Evolutionary conservation across 2,329 filamentous ascomycete genomes (phyloP).

Genomic region (Juglanconis juglandina): DNA sequence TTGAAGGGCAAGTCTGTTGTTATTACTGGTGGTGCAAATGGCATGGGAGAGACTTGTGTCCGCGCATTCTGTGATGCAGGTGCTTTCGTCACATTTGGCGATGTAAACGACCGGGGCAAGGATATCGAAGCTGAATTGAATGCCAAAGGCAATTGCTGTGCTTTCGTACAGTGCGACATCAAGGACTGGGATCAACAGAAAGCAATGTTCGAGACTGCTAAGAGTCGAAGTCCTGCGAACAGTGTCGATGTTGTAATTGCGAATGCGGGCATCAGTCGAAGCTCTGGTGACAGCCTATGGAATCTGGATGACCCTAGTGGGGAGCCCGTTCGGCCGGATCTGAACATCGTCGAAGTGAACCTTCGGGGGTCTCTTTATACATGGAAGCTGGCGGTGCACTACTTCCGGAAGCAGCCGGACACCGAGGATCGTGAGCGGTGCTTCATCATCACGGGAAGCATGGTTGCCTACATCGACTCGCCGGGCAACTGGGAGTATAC

Average conservation of each 20-base stretch:
- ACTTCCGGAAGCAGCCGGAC: conserved; percentile 40
- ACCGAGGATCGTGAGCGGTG: conserved; percentile 39
- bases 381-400: conserved; percentile 43
- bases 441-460: conserved; percentile 46
- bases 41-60: conserved; percentile 36
- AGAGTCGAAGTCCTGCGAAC: conserved; percentile 31
- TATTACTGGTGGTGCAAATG: conserved; percentile 45
- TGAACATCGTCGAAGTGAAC: conserved; percentile 40
- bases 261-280: conserved; percentile 42
- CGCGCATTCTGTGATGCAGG: conserved; percentile 33
- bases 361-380: conserved; percentile 42
- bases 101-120: conserved; percentile 33
- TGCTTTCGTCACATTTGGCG: conserved; percentile 39
- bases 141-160: conserved; percentile 19
- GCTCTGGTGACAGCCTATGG: conserved; percentile 36
- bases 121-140: conserved; percentile 31
- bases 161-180: conserved; percentile 41
- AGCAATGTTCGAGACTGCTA: conserved; percentile 37
- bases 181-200: conserved; percentile 41
- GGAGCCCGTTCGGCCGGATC: conserved; percentile 34
- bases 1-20: conserved; percentile 43
- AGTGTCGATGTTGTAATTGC: conserved; percentile 45
- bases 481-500: conserved; percentile 38
- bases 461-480: conserved; percentile 41
- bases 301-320: conserved; percentile 21